Evolutionary conservation across 2,329 filamentous ascomycete genomes (phyloP).

Genomic region (Moelleriella libera): DNA sequence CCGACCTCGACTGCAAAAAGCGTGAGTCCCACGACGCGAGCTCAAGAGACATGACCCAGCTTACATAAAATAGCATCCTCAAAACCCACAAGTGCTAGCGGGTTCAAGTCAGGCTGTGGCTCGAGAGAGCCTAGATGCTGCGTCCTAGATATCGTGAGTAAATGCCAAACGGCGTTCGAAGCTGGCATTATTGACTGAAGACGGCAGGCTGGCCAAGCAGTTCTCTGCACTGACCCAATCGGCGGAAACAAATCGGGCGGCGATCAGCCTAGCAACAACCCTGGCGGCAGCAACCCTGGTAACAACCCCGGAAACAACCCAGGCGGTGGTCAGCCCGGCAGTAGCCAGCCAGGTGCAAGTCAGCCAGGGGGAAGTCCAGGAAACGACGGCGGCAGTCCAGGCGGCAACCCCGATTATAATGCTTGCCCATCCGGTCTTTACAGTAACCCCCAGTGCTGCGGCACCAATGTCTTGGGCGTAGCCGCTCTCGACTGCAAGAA

Average conservation of each 20-base stretch:
- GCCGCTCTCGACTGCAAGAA: slow-evolving; percentile 3
- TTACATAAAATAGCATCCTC: neutral
- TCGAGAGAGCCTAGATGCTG: neutral
- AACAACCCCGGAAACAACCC: neutral
- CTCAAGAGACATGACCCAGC: neutral
- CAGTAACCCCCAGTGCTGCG: slow-evolving; percentile 7
- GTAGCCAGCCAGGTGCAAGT: neutral
- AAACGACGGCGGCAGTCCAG: neutral
- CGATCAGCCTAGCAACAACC: neutral
- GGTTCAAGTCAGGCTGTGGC: neutral
- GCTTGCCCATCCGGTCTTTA: slow-evolving; percentile 3
- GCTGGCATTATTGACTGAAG: neutral
- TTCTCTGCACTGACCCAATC: neutral
- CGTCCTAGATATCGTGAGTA: neutral
- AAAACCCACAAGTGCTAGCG: neutral
- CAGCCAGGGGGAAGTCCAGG: neutral
- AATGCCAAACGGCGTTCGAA: neutral
- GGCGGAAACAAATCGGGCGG: neutral
- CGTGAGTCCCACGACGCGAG: slow-evolving; percentile 3
- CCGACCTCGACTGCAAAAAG: slow-evolving; percentile 3
- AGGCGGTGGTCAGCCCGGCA: neutral
- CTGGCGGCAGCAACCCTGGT: neutral
- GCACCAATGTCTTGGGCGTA: slow-evolving; percentile 2
- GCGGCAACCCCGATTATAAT: neutral
- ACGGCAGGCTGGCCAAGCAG: neutral